These are phyloP conservation scores for Sclerotinia nivalis DNA, from an alignment of 2,329 filamentous ascomycete genomes.

Conservation along the genomic window DNA sequence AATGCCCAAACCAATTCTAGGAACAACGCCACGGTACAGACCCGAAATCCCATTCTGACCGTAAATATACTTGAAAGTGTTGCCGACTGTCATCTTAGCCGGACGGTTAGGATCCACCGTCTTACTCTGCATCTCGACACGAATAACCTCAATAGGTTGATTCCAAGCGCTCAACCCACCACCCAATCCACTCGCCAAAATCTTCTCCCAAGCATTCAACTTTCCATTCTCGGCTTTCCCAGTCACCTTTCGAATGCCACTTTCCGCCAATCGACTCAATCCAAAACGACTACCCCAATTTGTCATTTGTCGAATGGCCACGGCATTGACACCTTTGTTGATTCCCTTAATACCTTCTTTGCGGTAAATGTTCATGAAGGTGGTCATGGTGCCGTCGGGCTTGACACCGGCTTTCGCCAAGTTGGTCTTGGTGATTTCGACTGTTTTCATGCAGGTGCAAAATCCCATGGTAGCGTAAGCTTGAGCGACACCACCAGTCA, in stretches of 20 bases:
- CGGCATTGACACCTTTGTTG: constrained; percentile 98
- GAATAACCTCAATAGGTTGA: constrained; percentile 99
- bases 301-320: constrained; percentile 97
- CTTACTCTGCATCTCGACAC: constrained; percentile 99
- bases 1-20: constrained; percentile 90
- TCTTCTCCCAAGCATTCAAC: constrained; percentile 81
- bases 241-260: constrained; percentile 75
- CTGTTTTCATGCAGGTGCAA: constrained; percentile 99
- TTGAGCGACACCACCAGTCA: constrained; percentile 92
- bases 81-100: constrained; percentile 98
- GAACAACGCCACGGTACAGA: constrained; percentile 92
- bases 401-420: constrained; percentile 78
- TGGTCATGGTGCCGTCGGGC: constrained; percentile 87
- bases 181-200: constrained; percentile 80
- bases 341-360: constrained; percentile 92
- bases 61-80: constrained; percentile 87
- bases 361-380: constrained; percentile 97
- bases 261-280: constrained; percentile 86
- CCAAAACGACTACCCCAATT: constrained; percentile 99
- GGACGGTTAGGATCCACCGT: constrained; percentile 95
- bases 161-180: constrained; percentile 98
- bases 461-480: constrained; percentile 99
- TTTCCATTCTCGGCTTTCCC: constrained; percentile 79
- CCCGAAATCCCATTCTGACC: constrained; percentile 82
- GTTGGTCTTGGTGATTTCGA: constrained; percentile 99